Percentiles rank a stretch among this genome's conserved stretches.
These are phyloP conservation scores for Macrolepiota fuliginosa DNA, from an alignment of 768 basidiomycete species.

Conservation along the genomic window DNA sequence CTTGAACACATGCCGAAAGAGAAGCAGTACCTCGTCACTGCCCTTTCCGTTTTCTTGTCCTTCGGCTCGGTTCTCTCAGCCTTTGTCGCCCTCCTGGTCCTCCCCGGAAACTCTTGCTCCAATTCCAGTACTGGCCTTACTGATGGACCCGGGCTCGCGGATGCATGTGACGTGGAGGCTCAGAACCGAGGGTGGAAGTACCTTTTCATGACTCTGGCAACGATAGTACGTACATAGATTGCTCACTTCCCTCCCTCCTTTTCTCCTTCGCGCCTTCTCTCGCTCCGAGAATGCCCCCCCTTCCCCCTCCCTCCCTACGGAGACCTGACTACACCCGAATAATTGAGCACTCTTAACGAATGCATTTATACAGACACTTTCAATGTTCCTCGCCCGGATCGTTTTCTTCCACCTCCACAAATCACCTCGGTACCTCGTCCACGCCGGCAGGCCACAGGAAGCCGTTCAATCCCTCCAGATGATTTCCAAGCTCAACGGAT, in stretches of 20 bases:
- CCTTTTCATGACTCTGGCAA: conserved; percentile 69
- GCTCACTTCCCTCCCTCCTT: neutral
- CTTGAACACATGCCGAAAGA: too few relatives aligned
- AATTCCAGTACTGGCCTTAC: too few relatives aligned
- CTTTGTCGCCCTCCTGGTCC: too few relatives aligned
- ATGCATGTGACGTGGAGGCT: conserved; percentile 59
- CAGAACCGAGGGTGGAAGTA: conserved; percentile 91
- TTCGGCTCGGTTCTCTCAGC: too few relatives aligned
- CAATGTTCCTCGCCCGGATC: too few relatives aligned
- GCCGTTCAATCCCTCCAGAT: conserved; percentile 80
- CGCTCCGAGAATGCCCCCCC: too few relatives aligned
- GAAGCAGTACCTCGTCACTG: conserved; percentile 91
- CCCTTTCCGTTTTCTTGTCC: conserved; percentile 94
- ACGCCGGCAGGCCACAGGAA: conserved; percentile 80
- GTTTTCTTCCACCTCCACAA: too few relatives aligned
- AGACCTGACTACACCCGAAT: neutral
- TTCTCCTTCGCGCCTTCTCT: too few relatives aligned
- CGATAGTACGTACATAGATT: conserved; percentile 36
- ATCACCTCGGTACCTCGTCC: too few relatives aligned
- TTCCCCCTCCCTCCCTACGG: too few relatives aligned
- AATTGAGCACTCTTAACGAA: neutral
- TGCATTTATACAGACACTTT: conserved; percentile 13
- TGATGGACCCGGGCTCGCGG: conserved; percentile 19
- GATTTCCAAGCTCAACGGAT: conserved; percentile 87
- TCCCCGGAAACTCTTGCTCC: too few relatives aligned